Base-by-base conservation (phyloP, 108 stramenopile species). In the Skeletonema grethae region DNA sequence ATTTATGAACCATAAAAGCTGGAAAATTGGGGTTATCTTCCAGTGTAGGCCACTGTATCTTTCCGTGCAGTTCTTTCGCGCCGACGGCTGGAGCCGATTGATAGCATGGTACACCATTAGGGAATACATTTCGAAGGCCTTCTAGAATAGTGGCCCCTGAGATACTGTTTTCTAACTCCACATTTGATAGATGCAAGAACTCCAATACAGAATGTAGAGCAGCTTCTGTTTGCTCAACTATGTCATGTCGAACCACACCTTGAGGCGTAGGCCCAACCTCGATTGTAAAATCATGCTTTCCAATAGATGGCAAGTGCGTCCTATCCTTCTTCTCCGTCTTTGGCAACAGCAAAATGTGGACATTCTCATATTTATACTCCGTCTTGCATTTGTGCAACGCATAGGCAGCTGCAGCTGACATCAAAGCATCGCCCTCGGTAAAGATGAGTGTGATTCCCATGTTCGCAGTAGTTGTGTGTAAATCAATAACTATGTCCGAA, bases 401-500 rank as follows among this genome's bases (percentile, higher is more conserved):
- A 58, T 65, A 65, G 7, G 64, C 64, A 24, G 92, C 92, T 18
- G 86, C 87, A 39, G 83, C 79, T 0, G 88, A 81, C 82, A 88
- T 90, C 32, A 88, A 61, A 3, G 75, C 65, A 62, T 93, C 89
- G 3, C 86, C 89, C 56, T 82, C 79, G 29, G 87, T 85, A 38
- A 90, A 74, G 60, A 94, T 94, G 11, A 94, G 65, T 12, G 90
- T 85, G 8, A 82, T 80, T 39, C 91, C 90, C 92, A 93, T 95
- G 73, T 93, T 93, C 3, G 84, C 75, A 0, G 95, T 95, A 2
- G 95, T 93, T 7, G 88, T 84, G 67, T 95, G 95, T 20, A 95
- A 77, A 68, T 95, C 95, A 43, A 95, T 70, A 15, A 91, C 77
- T 0, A 95, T 65, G 76, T 92, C 88, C 20, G 76, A 39, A 13